Evolutionary conservation across 2,329 filamentous ascomycete species (phyloP).

Genomic region (Tolypocladium ovalisporum): DNA sequence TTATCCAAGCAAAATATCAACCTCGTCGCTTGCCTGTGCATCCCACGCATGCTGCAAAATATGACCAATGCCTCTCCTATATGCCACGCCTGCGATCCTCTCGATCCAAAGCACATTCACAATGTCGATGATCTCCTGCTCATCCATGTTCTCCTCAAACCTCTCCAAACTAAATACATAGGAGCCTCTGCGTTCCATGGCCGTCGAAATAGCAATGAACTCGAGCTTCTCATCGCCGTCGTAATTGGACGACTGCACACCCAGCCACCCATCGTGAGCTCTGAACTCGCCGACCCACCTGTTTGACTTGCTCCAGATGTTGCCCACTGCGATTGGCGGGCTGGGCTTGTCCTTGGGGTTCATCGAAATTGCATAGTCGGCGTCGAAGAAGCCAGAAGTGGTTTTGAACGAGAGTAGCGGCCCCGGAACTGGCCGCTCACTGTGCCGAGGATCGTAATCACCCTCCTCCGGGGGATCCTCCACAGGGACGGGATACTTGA

Average conservation of each 20-base stretch:
- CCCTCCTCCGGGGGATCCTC: conserved; percentile 19
- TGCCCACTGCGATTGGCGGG: conserved; percentile 30
- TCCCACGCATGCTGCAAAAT: conserved; percentile 30
- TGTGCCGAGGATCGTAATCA: conserved; percentile 16
- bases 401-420: conserved; percentile 29
- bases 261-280: conserved; percentile 34
- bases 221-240: conserved; percentile 32
- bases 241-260: conserved; percentile 34
- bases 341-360: conserved; percentile 22
- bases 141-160: conserved; percentile 29
- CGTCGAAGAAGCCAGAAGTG: conserved; percentile 26
- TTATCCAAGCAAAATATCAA: conserved; percentile 30
- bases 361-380: conserved; percentile 26
- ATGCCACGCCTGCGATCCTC: conserved; percentile 29
- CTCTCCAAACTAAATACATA: conserved; percentile 26
- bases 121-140: conserved; percentile 31
- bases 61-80: conserved; percentile 30
- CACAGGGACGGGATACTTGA: conserved; percentile 31
- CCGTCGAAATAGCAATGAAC: conserved; percentile 30
- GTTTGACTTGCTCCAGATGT: conserved; percentile 24
- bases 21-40: conserved; percentile 25
- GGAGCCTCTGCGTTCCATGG: conserved; percentile 29
- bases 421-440: conserved; percentile 23
- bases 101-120: conserved; percentile 37
- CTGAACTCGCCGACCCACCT: conserved; percentile 31